These are phyloP conservation scores for Conidiobolus coronatus DNA, from an alignment of 371 early-diverging fungal genomes.

Conservation along the genomic window DNA sequence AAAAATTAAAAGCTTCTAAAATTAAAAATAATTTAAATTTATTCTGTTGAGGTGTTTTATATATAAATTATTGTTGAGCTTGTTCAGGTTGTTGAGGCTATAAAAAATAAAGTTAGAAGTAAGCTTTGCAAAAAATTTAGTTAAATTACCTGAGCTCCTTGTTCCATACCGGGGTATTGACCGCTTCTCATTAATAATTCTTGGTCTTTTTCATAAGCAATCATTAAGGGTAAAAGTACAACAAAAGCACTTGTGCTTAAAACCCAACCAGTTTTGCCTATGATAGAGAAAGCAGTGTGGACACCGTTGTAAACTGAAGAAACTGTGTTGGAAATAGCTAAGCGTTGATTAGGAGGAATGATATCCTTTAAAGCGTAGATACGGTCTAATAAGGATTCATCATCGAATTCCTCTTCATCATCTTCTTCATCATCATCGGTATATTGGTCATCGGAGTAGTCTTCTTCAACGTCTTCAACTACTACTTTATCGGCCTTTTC, in stretches of 20 bases:
- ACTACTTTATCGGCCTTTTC: no score
- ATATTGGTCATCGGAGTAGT: not conserved
- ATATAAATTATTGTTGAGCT: no score
- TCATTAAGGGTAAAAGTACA: slow-evolving; percentile 42
- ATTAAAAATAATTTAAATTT: no score
- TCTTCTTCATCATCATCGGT: slow-evolving; percentile 5
- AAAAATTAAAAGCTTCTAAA: no score
- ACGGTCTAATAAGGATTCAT: slow-evolving; percentile 29
- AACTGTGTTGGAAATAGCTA: slow-evolving; percentile 21
- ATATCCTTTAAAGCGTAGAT: slow-evolving; percentile 49
- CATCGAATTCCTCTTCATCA: slow-evolving; percentile 14
- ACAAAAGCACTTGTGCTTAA: slow-evolving; percentile 50
- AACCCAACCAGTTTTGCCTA: slow-evolving; percentile 61
- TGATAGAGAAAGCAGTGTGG: slow-evolving; percentile 25
- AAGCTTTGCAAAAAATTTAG: no score
- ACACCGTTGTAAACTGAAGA: slow-evolving; percentile 26
- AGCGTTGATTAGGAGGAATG: slow-evolving; percentile 40
- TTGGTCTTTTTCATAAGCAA: slow-evolving; percentile 10
- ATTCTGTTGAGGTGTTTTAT: no score
- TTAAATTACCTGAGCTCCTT: no score
- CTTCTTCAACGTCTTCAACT: slow-evolving; percentile 1
- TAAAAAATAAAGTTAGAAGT: no score
- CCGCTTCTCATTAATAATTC: no score
- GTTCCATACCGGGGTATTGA: no score
- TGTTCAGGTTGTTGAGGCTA: no score